Evolutionary conservation across 176 grass and related monocot genomes (phyloP).

Genomic region (Hyparrhenia diplandra): DNA sequence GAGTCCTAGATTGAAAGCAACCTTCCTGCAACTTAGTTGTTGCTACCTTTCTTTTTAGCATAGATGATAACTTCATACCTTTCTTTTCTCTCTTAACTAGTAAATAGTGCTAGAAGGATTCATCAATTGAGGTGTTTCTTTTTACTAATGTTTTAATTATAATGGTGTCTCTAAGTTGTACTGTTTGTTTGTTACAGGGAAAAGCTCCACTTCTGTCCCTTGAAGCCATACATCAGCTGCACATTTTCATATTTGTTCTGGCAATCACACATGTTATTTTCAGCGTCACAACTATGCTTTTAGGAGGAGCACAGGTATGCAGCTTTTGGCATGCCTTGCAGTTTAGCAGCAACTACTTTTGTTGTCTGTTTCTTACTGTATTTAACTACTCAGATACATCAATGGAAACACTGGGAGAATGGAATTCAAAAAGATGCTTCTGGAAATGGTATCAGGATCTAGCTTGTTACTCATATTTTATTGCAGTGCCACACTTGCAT

Average conservation of each 20-base stretch:
- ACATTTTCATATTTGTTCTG: conserved; percentile 94
- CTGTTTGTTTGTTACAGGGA: conserved; percentile 47
- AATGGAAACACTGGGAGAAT: conserved; percentile 88
- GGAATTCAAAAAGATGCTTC: conserved; percentile 55
- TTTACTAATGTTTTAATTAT: neutral
- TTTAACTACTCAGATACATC: conserved; percentile 58
- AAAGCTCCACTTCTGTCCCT: conserved; percentile 75
- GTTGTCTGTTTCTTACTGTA: neutral
- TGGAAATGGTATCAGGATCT: conserved; percentile 49
- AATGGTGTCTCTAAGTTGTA: neutral
- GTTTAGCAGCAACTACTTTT: neutral
- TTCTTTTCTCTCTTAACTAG: neutral
- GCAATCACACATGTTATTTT: conserved; percentile 83
- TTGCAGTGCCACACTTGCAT: neutral
- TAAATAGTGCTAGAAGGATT: neutral
- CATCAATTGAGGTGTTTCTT: neutral
- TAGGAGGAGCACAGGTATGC: conserved; percentile 78
- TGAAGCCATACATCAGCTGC: conserved; percentile 86
- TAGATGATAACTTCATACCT: neutral
- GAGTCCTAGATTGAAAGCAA: too few relatives aligned
- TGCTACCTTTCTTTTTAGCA: neutral
- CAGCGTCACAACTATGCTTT: conserved; percentile 77
- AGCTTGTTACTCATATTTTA: conserved; percentile 14
- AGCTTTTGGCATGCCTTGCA: neutral
- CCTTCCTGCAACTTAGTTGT: too few relatives aligned